Base-by-base conservation (phyloP, 31 red algal species). In the Odonthalia washingtoniensis region DNA sequence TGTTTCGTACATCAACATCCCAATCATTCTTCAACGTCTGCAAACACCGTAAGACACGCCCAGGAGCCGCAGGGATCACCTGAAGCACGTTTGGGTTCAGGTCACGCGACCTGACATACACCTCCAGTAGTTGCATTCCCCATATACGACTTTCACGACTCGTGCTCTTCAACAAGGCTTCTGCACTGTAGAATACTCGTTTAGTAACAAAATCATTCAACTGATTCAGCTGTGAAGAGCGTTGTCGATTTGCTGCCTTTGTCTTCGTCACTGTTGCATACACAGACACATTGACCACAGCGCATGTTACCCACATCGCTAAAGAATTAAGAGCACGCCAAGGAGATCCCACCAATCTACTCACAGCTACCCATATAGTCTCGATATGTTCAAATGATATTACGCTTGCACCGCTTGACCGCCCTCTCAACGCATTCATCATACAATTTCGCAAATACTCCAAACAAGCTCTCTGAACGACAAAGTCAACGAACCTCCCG, bases 271-370 rank as follows among this genome's bases (percentile, higher is more conserved):
- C 79, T 57, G 91, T 70, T 49, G 84, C 75, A 44, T 88, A 88
- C 0, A 94, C 36, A 24, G 85, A 75, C 64, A 88, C 91, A 78
- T 94, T 94, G 16, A 88, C 27, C 41, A 94, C 74, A 6, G 91
- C 85, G 36, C 78, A 83, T 27, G 81, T 66, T 39, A 94, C 91
- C 91, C 91, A 94, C 74, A 94, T 83, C 9, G 91, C 85, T 40
- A 94, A 66, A 16, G 77, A 77, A 83, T 89, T 94, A 30, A 94
- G 61, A 3, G 91, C 87, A n/a, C 91, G 91, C 91, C 91, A 94
- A 0, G 91, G 91, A 21, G 91, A 94, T 30, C 91, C 91, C 18
- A 94, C 74, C 24, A 94, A 40, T 14, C 91, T 62, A 61, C 77
- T 88, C 38, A 94, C 85, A 28, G 91, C 75, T 21, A 88, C 91